Conservation (phyloP, 495 filamentous ascomycete genomes). For the Entonaema liquescens region DNA sequence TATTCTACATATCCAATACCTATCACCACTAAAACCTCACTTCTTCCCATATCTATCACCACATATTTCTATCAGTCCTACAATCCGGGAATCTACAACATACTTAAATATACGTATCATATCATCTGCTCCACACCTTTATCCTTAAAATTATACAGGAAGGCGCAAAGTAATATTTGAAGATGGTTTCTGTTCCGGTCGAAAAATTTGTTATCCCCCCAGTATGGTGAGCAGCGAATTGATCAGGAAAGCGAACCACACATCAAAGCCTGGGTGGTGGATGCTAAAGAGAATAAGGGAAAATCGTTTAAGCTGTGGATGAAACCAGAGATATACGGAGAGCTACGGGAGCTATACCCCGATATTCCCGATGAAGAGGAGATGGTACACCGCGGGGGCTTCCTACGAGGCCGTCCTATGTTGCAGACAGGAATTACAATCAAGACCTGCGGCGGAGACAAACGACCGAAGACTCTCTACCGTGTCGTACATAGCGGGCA, state of each 20-base stretch:
- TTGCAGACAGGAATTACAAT: background rate
- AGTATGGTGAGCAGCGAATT: background rate
- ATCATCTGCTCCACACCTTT: background rate
- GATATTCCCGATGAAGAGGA: background rate
- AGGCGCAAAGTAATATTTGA: background rate
- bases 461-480: background rate
- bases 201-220: background rate
- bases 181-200: background rate
- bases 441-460: background rate
- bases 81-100: no score
- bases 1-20: background rate
- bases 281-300: background rate
- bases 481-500: background rate
- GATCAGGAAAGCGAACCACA: background rate
- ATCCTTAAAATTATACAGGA: background rate
- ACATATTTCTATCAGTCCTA: no score
- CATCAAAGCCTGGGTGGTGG: background rate
- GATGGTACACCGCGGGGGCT: background rate
- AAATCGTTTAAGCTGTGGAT: background rate
- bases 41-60: no score
- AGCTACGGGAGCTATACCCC: background rate
- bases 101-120: no score
- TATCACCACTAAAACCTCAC: no score
- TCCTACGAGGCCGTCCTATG: background rate
- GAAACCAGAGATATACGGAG: background rate